Conservation (phyloP, 2,329 filamentous ascomycete species). For the Cladosporium colombiae region DNA sequence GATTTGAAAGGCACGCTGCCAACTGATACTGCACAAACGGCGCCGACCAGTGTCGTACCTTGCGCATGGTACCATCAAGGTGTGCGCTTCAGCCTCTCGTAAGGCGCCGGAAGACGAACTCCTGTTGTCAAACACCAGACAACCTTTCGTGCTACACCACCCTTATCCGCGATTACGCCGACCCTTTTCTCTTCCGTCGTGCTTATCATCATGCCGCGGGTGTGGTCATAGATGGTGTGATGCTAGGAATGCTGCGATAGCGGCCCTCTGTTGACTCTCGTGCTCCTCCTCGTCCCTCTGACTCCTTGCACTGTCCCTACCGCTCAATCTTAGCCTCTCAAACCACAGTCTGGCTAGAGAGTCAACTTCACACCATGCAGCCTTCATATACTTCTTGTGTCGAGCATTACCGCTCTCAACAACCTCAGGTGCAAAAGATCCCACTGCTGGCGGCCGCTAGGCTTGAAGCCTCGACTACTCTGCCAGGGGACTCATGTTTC, state of each 20-base stretch:
- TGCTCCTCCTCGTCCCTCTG: background rate
- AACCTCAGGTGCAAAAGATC: background rate
- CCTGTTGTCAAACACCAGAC: background rate
- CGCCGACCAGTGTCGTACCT: background rate
- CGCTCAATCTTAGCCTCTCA: background rate
- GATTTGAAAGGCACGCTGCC: background rate
- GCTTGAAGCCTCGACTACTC: background rate
- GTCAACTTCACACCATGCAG: slow-evolving; percentile 18
- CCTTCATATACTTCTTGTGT: slow-evolving; percentile 30
- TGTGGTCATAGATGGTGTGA: background rate
- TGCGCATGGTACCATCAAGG: background rate
- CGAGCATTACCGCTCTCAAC: slow-evolving; percentile 25
- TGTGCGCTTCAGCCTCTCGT: background rate
- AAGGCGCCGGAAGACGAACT: background rate
- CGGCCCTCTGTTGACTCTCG: slow-evolving; percentile 8
- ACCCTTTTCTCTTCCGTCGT: slow-evolving; percentile 6
- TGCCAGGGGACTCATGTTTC: slow-evolving; percentile 32
- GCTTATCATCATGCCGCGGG: background rate
- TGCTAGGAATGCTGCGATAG: slow-evolving; percentile 12
- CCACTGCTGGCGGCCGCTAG: background rate
- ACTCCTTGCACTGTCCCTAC: background rate
- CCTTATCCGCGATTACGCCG: slow-evolving; percentile 13
- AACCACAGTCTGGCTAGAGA: background rate
- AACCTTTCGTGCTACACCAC: background rate
- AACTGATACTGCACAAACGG: background rate